Evolutionary conservation across 2,329 filamentous ascomycete species (phyloP).

Genomic region (Ambrosiella xylebori): DNA sequence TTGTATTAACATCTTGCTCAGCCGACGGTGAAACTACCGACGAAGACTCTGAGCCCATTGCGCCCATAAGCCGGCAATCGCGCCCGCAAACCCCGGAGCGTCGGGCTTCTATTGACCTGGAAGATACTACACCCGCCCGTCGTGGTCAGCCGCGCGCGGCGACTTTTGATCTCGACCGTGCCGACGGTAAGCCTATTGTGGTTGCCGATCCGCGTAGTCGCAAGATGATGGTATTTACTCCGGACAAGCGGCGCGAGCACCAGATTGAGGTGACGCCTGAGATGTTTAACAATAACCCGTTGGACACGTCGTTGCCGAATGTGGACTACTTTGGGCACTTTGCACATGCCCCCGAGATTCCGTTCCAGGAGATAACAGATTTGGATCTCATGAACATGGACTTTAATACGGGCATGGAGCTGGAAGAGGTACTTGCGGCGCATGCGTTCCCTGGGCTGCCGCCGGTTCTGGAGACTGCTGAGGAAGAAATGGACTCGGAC

Average conservation of each 20-base stretch:
- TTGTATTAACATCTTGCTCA: constrained; percentile 17
- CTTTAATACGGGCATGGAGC: not conserved
- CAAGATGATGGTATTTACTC: constrained; percentile 48
- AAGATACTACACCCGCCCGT: constrained; percentile 1
- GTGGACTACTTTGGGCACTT: constrained; percentile 48
- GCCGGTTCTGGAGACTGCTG: constrained; percentile 31
- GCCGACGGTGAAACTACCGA: constrained; percentile 46
- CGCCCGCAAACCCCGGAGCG: constrained; percentile 21
- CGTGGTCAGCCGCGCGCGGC: constrained; percentile 37
- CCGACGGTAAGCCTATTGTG: constrained; percentile 39
- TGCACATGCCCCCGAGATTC: not conserved
- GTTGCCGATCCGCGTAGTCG: constrained; percentile 39
- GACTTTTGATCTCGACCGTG: constrained; percentile 36
- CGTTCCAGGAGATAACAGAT: not conserved
- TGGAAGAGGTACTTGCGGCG: not conserved
- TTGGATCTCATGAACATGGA: no score
- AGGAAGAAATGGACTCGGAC: constrained; percentile 34
- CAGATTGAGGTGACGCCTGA: constrained; percentile 37
- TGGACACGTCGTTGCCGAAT: constrained; percentile 17
- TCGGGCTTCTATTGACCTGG: constrained; percentile 22
- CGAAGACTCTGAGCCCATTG: constrained; percentile 35
- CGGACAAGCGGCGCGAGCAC: constrained; percentile 25
- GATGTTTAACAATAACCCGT: constrained; percentile 30
- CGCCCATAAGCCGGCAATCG: constrained; percentile 24
- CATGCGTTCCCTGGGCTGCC: constrained; percentile 18